Evolutionary conservation across 2,329 filamentous ascomycete species (phyloP).

Genomic region (Microcyclosporella mali): DNA sequence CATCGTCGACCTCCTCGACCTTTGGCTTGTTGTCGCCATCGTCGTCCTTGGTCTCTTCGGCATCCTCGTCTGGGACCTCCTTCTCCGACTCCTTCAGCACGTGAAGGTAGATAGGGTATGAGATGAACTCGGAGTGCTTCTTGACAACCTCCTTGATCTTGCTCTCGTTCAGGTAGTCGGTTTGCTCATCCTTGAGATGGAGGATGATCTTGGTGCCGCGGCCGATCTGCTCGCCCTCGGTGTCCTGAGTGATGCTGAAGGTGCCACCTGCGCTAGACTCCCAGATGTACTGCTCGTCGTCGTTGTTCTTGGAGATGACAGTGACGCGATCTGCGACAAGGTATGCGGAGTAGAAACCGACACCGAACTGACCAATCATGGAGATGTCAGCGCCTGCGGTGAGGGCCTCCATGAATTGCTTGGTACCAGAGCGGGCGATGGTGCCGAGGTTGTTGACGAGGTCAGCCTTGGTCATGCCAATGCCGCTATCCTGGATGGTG

Average conservation of each 20-base stretch:
- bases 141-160: constrained; percentile 99
- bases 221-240: constrained; percentile 81
- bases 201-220: constrained; percentile 98
- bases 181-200: constrained; percentile 98
- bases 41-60: constrained; percentile 63
- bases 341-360: constrained; percentile 99
- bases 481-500: constrained; percentile 95
- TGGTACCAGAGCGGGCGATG: constrained; percentile 97
- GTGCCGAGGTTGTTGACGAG: constrained; percentile 99
- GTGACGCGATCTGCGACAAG: constrained; percentile 95
- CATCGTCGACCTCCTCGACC: constrained; percentile 85
- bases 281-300: constrained; percentile 99
- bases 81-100: constrained; percentile 98
- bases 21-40: constrained; percentile 88
- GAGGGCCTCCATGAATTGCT: constrained; percentile 99
- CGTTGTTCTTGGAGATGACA: constrained; percentile 97
- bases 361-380: constrained; percentile 99
- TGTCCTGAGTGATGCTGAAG: constrained; percentile 87
- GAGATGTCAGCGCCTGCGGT: constrained; percentile 98
- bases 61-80: constrained; percentile 95
- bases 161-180: constrained; percentile 95
- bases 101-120: constrained; percentile 99
- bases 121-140: constrained; percentile 99
- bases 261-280: constrained; percentile 96
- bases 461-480: constrained; percentile 99